Evolutionary conservation across 805 yeast genomes (phyloP).

Genomic region (Dipodascus albidus): DNA sequence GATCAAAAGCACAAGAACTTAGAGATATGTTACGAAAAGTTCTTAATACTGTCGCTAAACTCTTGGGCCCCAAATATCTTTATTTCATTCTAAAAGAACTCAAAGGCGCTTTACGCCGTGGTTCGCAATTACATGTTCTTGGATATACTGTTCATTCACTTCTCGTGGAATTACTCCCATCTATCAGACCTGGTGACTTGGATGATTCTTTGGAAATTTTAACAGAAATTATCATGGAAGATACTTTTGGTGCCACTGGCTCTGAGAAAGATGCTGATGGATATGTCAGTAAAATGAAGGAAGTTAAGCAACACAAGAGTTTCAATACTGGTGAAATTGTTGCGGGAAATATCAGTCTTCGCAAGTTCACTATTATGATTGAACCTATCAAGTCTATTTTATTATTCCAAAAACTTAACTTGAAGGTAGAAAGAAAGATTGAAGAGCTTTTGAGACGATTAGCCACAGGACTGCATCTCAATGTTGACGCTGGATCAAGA

Average conservation of each 20-base stretch:
- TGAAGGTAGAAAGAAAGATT: slow-evolving; percentile 60
- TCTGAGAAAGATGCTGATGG: slow-evolving; percentile 93
- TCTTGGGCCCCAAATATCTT: slow-evolving; percentile 65
- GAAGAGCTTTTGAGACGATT: slow-evolving; percentile 70
- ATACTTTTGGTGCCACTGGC: slow-evolving; percentile 82
- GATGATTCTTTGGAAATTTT: slow-evolving; percentile 50
- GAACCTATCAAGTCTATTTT: slow-evolving; percentile 56
- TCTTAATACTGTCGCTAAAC: slow-evolving; percentile 48
- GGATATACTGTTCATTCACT: slow-evolving; percentile 78
- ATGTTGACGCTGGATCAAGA: slow-evolving; percentile 43
- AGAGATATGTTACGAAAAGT: slow-evolving; percentile 79
- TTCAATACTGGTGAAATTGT: slow-evolving; percentile 77
- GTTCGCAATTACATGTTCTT: slow-evolving; percentile 87
- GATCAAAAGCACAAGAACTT: slow-evolving; percentile 75
- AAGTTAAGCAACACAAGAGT: slow-evolving; percentile 81
- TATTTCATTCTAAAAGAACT: slow-evolving; percentile 69
- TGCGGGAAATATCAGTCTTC: slow-evolving; percentile 49
- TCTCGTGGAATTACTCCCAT: slow-evolving; percentile 38
- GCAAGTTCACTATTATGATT: slow-evolving; percentile 44
- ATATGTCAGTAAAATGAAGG: slow-evolving; percentile 74
- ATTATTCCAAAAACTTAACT: slow-evolving; percentile 50
- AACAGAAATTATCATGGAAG: slow-evolving; percentile 77
- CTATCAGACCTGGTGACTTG: slow-evolving; percentile 55
- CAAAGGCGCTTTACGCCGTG: slow-evolving; percentile 66
- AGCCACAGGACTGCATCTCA: slow-evolving; percentile 68